Evolutionary conservation across 1,284 basidiomycete genomes (phyloP), one percentile per base, ranked within the genome.

Genomic region (Polyporus tsugae): DNA sequence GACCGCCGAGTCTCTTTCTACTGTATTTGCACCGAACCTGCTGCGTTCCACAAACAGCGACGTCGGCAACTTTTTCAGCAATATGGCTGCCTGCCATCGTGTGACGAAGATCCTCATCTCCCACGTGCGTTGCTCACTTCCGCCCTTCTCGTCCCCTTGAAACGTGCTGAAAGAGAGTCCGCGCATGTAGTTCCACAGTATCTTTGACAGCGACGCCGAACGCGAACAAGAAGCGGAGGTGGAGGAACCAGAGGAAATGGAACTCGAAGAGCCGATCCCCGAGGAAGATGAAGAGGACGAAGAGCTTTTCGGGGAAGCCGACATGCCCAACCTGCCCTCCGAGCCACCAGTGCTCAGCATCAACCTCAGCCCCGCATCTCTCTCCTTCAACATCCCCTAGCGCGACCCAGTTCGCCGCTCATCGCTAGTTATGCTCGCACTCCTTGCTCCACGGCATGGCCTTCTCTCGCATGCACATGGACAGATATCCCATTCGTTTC

Each of bases 11-110:
- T 91, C 91, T 6, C 83, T 95, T 4, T 90, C 94, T 0, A 94
- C 94, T 60, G 92, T 95, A 29, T 94, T 95, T 78, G 92, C 92
- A 69, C 93, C 93, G 2, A 94, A 93, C 74, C 80, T 95, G 64
- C 78, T 91, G 62, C 87, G 89, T 41, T 88, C 89, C 2, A 91
- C 89, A 17, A 87, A 89, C 75, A 91, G 92, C 72, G 90, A 93
- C 74, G 90, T 93, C 78, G 86, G 85, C 11, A 83, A 91, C 77
- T 90, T 92, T 74, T 85, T 95, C 73, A 85, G 89, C 67, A 93
- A 95, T 73, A 93, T 95, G 90, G 90, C 88, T 17, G 83, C 89
- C 65, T 89, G 90, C 4, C 89, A 92, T 70, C 90, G 89, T 67
- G 85, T 94, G 6, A 90, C 93, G 72, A 93, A 93, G 79, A 86